Evolutionary conservation across 176 grass and related monocot species (phyloP), one percentile per base, ranked within the genome.

Genomic region (Microstegium vimineum): DNA sequence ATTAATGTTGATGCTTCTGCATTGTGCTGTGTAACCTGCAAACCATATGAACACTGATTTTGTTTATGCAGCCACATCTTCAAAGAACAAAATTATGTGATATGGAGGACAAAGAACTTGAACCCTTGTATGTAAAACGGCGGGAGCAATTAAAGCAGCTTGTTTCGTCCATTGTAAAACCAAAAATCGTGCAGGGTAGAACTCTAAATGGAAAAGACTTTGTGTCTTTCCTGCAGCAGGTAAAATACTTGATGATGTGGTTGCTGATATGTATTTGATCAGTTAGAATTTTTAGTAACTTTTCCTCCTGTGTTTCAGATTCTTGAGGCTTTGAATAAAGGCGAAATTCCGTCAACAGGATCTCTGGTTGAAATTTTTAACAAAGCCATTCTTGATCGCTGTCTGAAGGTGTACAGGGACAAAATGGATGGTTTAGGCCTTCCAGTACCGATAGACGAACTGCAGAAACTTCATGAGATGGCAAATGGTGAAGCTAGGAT

Each of bases 21-120:
- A 9, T 84, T 69, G 34, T 59, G 27, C 64, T 60, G 4, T 68
- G 20, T 75, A 46, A 43, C 26, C 14, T 5, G 34, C 68, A 59
- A 75, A 68, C 15, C 37, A 33, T 61, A 22, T 51, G 3, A 60
- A 9, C 10, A 49, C 8, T 15, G 0, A 13, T 57, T 41, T 74
- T 69, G 11, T 83, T 86, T 72, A 86, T 86, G 22, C 91, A 99
- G 96, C 96, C 96, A 71, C 96, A 99, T 95, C 87, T 99, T 38
- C 93, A 95, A 95, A 95, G 96, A 91, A 99, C 96, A 74, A 99
- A 93, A 78, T 84, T 99, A 77, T 99, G 96, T 62, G 93, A 99
- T 4, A 78, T 99, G 90, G 90, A 93, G 31, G 96, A 99, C 79
- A 85, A 74, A 62, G 89, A 99, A 80, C 90, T 99, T 47, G 93